These are phyloP conservation scores for Aurantiochytrium sp. DNA, from an alignment of 108 stramenopile species.

Conservation along the genomic window DNA sequence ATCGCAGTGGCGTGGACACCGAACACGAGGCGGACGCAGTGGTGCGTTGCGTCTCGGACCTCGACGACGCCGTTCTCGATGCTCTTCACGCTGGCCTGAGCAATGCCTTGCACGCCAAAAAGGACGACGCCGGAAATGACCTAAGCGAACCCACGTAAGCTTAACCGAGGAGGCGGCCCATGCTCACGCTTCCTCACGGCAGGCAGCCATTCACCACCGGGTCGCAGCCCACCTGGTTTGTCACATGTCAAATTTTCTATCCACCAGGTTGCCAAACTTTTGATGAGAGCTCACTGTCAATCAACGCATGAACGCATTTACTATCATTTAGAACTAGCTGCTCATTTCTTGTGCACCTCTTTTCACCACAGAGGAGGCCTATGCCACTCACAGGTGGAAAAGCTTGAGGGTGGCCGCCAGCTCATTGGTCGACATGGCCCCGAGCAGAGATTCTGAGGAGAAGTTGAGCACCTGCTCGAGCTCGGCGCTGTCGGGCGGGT, in stretches of 20 bases:
- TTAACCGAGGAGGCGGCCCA: too few relatives aligned
- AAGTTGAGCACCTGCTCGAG: background rate
- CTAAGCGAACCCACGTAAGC: too few relatives aligned
- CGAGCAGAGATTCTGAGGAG: background rate
- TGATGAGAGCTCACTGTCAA: too few relatives aligned
- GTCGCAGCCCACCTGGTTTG: too few relatives aligned
- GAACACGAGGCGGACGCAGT: background rate
- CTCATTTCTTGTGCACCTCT: background rate
- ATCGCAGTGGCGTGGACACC: background rate
- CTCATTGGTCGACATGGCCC: constrained; percentile 6
- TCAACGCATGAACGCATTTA: too few relatives aligned
- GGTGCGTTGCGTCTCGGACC: constrained; percentile 16
- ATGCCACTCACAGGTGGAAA: background rate
- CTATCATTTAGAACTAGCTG: too few relatives aligned
- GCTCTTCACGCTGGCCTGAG: background rate
- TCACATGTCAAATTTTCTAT: too few relatives aligned
- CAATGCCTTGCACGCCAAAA: too few relatives aligned
- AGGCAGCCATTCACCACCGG: too few relatives aligned
- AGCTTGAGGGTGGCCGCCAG: background rate
- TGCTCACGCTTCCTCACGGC: too few relatives aligned
- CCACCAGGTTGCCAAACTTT: too few relatives aligned
- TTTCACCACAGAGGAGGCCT: background rate
- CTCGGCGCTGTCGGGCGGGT: background rate
- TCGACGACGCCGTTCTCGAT: background rate
- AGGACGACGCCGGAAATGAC: too few relatives aligned